Evolutionary conservation across 2,329 filamentous ascomycete species (phyloP).

Genomic region (Lasiodiplodia gonubiensis): DNA sequence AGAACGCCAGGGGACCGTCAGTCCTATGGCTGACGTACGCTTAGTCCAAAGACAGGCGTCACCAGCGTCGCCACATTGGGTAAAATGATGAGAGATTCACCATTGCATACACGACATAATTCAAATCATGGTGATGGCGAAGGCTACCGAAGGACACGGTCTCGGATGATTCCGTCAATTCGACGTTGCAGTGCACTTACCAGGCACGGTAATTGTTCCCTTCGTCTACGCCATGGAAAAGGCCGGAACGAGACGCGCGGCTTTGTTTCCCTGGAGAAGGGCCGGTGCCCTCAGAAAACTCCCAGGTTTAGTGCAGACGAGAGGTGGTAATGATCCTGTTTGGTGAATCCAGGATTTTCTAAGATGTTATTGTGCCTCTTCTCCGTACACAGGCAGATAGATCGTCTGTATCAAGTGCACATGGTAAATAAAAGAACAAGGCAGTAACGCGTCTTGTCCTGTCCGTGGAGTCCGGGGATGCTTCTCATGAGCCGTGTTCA

Average conservation of each 20-base stretch:
- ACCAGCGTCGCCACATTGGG: not conserved
- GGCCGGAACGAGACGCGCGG: not conserved
- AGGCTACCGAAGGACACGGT: not conserved
- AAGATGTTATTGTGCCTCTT: too few relatives aligned
- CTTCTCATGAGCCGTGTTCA: not conserved
- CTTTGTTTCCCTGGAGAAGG: not conserved
- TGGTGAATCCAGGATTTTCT: too few relatives aligned
- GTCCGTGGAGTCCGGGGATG: not conserved
- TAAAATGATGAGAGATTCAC: not conserved
- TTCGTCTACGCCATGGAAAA: not conserved
- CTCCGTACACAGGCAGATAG: too few relatives aligned
- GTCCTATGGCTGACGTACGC: not conserved
- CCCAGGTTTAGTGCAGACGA: not conserved
- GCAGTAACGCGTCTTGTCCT: not conserved
- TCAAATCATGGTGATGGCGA: not conserved
- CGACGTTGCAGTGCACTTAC: not conserved
- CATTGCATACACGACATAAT: not conserved
- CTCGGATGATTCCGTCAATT: not conserved
- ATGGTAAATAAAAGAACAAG: not conserved
- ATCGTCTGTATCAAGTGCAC: not conserved
- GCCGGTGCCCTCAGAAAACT: not conserved
- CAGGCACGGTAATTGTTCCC: not conserved
- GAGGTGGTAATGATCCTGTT: not conserved
- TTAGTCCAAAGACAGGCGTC: not conserved
- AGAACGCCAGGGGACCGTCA: not conserved